Evolutionary conservation across 345 rosid species (phyloP), one percentile per base, ranked within the genome.

Genomic region (Sisymbrium altissimum): DNA sequence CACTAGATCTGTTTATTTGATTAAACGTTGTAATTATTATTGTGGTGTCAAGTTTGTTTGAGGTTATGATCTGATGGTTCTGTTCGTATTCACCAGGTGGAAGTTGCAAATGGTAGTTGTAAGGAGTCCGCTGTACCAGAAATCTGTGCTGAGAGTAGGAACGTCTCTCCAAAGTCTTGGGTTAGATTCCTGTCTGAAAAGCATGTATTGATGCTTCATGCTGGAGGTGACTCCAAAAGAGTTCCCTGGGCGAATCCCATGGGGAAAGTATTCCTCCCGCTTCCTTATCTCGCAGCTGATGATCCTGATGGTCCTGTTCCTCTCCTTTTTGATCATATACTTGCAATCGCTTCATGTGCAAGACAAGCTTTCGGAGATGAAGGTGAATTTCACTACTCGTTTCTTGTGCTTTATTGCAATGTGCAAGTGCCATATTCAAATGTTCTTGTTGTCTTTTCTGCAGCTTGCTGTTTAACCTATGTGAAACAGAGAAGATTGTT

Each of bases 181-280:
- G 84, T 81, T 68, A 80, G 81, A 40, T 80, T 85, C 61, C 30
- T 94, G 70, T 83, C 84, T 74, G 81, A 81, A 56, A 91, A 85
- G 80, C 97, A 92, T 83, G 86, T 95, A 56, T 75, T 95, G 55
- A 76, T 95, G 85, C 96, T 92, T 83, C 99, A 92, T 84, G 99
- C 99, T 73, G 99, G 99, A 71, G 99, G 99, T 64, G 97, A 95
- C 82, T 95, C 99, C 60, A 95, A 95, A 84, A 84, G 99, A 71
- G 97, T 95, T 4, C 97, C 99, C 0, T 95, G 97, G 99, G 97
- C 97, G 5, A 95, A 95, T 70, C 99, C 97, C 61, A 92, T 95
- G 99, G 99, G 97, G 46, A 95, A 95, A 78, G 93, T 92, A 15
- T 95, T 92, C 84, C 79, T 92, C 27, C 99, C 99, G 5, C 97